These are phyloP conservation scores for Ramalina intermedia DNA, from an alignment of 495 filamentous ascomycete species.

Conservation along the genomic window DNA sequence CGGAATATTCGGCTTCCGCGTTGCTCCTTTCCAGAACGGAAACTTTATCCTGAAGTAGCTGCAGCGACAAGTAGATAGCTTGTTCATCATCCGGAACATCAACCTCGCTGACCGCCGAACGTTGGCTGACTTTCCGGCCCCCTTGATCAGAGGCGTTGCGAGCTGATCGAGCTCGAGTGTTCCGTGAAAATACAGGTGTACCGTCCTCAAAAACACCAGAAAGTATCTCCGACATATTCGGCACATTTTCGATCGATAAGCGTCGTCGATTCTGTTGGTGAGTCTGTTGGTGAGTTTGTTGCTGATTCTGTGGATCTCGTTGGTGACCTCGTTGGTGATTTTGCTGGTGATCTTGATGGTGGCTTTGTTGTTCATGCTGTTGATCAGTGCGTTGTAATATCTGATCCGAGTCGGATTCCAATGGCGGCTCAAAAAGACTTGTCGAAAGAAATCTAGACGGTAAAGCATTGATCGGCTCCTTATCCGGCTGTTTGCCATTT, in stretches of 20 bases:
- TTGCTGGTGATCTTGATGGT: neutral
- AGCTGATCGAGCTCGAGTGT: conserved; percentile 33
- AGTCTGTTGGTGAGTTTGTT: neutral
- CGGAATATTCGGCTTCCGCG: conserved; percentile 38
- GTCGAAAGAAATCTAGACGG: conserved; percentile 12
- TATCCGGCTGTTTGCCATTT: conserved; percentile 12
- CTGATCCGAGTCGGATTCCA: neutral
- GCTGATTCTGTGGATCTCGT: neutral
- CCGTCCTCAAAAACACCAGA: conserved; percentile 54
- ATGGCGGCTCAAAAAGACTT: neutral
- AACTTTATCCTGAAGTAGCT: conserved; percentile 53
- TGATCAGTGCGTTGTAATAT: neutral
- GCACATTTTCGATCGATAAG: conserved; percentile 51
- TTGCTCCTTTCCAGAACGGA: conserved; percentile 44
- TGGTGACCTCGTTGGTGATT: conserved; percentile 2
- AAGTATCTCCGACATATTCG: conserved; percentile 58
- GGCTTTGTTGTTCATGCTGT: neutral
- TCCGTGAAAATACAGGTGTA: conserved; percentile 45
- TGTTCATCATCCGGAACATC: conserved; percentile 56
- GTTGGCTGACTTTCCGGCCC: conserved; percentile 7
- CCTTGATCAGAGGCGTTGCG: conserved; percentile 34
- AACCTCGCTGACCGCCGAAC: conserved; percentile 31
- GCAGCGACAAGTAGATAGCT: conserved; percentile 51
- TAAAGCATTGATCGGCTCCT: conserved; percentile 1
- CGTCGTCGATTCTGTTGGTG: conserved; percentile 33